phyloP scores from a whole-genome alignment of 148 eudicot genomes.

The Gaultheria prostrata region DNA sequence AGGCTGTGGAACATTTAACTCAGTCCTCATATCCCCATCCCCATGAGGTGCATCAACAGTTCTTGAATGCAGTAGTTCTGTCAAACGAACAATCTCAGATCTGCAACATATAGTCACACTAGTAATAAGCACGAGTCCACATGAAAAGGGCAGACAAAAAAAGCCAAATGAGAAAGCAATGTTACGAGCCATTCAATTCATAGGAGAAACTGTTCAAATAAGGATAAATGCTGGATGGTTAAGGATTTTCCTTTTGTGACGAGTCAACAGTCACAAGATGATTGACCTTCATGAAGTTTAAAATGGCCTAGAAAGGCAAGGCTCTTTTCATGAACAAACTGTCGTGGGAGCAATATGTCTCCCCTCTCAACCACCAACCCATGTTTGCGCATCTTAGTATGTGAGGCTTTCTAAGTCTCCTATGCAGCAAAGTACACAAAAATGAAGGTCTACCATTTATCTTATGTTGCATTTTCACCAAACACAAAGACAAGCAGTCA shows the following conservation, averaged over 20 bases:
- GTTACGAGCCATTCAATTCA: not conserved
- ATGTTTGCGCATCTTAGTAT: not conserved
- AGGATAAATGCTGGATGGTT: not conserved
- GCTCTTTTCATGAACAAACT: not conserved
- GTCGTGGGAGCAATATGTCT: not conserved
- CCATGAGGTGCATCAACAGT: constrained; percentile 37
- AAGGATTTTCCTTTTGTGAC: not conserved
- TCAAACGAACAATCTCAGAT: constrained; percentile 67
- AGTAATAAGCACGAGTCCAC: constrained; percentile 3
- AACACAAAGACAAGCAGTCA: not conserved
- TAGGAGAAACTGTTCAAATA: not conserved
- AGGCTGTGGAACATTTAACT: constrained; percentile 28
- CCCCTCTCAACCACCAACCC: not conserved
- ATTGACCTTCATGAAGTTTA: not conserved
- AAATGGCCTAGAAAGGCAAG: not conserved
- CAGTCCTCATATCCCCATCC: constrained; percentile 26
- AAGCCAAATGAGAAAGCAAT: not conserved
- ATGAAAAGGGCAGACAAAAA: not conserved
- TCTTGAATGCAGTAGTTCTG: constrained; percentile 54
- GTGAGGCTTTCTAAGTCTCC: not conserved
- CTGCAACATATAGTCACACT: constrained; percentile 34
- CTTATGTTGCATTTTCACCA: not conserved
- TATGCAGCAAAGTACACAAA: not conserved
- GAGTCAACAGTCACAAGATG: not conserved
- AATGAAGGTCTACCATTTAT: not conserved